phyloP scores from a whole-genome alignment of 805 yeast genomes.

The Starmerella khaoyaiensis region DNA sequence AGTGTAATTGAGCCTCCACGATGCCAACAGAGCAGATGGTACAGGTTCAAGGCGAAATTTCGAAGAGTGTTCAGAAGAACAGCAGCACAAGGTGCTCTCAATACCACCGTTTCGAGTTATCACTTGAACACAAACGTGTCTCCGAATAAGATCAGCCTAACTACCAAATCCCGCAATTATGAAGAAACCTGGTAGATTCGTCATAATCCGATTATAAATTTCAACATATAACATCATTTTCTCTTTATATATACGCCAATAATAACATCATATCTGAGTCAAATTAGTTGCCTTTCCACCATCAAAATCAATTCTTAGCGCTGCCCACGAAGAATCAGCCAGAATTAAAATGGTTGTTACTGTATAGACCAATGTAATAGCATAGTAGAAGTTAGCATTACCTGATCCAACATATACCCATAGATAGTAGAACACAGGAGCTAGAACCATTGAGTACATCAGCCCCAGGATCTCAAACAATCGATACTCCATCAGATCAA shows the following conservation, averaged over 20 bases:
- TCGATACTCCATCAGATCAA: conserved; percentile 34
- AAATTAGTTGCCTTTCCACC: conserved; percentile 24
- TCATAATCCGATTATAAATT: too few relatives aligned
- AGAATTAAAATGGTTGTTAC: conserved; percentile 54
- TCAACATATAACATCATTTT: too few relatives aligned
- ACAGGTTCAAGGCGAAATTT: not conserved
- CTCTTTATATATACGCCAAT: too few relatives aligned
- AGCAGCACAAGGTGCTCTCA: not conserved
- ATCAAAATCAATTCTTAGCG: conserved; percentile 54
- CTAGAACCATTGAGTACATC: conserved; percentile 42
- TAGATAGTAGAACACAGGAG: conserved; percentile 82
- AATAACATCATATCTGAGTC: conserved; percentile 20
- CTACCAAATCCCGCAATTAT: too few relatives aligned
- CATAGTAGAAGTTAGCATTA: conserved; percentile 90
- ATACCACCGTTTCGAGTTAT: too few relatives aligned
- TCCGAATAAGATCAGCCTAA: too few relatives aligned
- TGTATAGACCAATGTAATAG: conserved; percentile 72
- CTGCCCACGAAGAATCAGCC: conserved; percentile 74
- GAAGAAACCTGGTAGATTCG: too few relatives aligned
- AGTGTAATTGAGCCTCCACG: too few relatives aligned
- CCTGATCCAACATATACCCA: conserved; percentile 95
- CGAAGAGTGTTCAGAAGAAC: not conserved
- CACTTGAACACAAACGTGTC: too few relatives aligned
- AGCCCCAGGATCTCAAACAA: conserved; percentile 42
- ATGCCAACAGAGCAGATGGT: too few relatives aligned